Percentiles rank a stretch among this genome's conserved stretches.
Evolutionary conservation across 805 yeast species (phyloP).

Genomic region (Metschnikowia amazonensis): DNA sequence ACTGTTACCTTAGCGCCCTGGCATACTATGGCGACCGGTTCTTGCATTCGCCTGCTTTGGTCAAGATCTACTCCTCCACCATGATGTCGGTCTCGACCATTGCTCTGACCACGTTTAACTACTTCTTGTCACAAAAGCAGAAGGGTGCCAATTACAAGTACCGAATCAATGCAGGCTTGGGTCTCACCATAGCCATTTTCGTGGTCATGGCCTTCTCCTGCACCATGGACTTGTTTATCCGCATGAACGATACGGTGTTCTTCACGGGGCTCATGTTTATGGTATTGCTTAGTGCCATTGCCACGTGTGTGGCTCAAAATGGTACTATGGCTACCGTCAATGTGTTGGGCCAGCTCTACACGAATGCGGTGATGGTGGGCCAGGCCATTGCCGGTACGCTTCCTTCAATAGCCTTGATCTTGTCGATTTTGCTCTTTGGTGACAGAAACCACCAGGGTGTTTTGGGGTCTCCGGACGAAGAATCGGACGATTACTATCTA

Average conservation of each 20-base stretch:
- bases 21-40: slow-evolving; percentile 71
- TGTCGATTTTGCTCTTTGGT: slow-evolving; percentile 46
- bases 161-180: slow-evolving; percentile 60
- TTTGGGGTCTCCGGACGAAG: slow-evolving; percentile 13
- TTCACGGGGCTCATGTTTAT: slow-evolving; percentile 56
- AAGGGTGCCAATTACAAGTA: slow-evolving; percentile 51
- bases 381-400: slow-evolving; percentile 92
- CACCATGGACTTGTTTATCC: slow-evolving; percentile 31
- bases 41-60: slow-evolving; percentile 43
- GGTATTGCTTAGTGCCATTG: slow-evolving; percentile 64
- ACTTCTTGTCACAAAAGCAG: slow-evolving; percentile 64
- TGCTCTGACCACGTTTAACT: slow-evolving; percentile 56
- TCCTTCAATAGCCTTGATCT: slow-evolving; percentile 69
- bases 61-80: slow-evolving; percentile 66
- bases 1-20: slow-evolving; percentile 81
- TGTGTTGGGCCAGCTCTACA: slow-evolving; percentile 67
- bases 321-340: slow-evolving; percentile 87
- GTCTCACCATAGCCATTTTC: slow-evolving; percentile 56
- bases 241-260: slow-evolving; percentile 39
- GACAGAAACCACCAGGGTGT: slow-evolving; percentile 20
- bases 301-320: slow-evolving; percentile 81
- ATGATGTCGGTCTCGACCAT: slow-evolving; percentile 86
- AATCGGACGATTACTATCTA: slow-evolving; percentile 18
- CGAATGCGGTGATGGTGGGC: slow-evolving; percentile 92
- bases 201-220: slow-evolving; percentile 52